phyloP scores from a whole-genome alignment of 352 stramenopile species.

The Pythium aquatile region DNA sequence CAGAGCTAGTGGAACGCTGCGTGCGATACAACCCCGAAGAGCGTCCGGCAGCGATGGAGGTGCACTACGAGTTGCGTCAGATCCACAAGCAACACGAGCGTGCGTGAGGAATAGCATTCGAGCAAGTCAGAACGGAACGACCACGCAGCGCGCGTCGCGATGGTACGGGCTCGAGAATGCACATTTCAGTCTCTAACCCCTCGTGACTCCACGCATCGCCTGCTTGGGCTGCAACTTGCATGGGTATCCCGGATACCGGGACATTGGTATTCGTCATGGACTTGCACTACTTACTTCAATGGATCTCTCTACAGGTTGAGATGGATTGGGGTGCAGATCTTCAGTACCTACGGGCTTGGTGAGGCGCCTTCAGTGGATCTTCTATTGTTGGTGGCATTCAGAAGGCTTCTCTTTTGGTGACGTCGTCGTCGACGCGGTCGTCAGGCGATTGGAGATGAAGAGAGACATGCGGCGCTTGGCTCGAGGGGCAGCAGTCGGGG shows the following conservation, averaged over 20 bases:
- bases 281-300: too few relatives aligned
- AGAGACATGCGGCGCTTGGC: slow-evolving; percentile 30
- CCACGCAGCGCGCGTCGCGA: too few relatives aligned
- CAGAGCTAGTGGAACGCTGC: slow-evolving; percentile 16
- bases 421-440: background rate
- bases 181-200: too few relatives aligned
- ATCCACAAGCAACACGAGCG: background rate
- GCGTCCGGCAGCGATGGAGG: background rate
- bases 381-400: slow-evolving; percentile 53
- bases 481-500: background rate
- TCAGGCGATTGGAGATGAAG: slow-evolving; percentile 36
- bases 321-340: too few relatives aligned
- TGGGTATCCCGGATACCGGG: too few relatives aligned
- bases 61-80: background rate
- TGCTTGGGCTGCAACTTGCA: too few relatives aligned
- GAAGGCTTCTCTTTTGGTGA: slow-evolving; percentile 27
- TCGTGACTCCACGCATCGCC: too few relatives aligned
- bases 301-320: too few relatives aligned
- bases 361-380: background rate
- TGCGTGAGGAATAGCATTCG: background rate
- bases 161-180: too few relatives aligned
- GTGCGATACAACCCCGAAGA: slow-evolving; percentile 11
- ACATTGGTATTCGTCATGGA: too few relatives aligned
- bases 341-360: too few relatives aligned
- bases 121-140: too few relatives aligned